These are phyloP conservation scores for Citrullus colocynthis DNA, from an alignment of 306 rosid genomes.

Conservation along the genomic window DNA sequence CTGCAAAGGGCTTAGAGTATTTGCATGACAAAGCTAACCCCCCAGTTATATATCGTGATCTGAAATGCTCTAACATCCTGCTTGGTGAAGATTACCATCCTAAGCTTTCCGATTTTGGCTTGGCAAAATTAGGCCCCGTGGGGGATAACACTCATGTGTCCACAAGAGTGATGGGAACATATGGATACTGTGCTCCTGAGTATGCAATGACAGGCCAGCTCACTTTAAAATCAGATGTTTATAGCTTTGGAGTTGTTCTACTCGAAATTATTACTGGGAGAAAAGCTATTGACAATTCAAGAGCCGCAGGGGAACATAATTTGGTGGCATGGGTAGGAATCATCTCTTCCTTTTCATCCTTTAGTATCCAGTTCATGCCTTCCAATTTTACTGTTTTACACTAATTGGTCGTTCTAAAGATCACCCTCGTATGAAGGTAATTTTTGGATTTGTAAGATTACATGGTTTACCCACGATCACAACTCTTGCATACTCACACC, in stretches of 20 bases:
- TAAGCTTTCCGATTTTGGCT: conserved; percentile 46
- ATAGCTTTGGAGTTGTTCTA: conserved; percentile 52
- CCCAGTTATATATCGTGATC: conserved; percentile 47
- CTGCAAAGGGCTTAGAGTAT: conserved; percentile 51
- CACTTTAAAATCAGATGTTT: conserved; percentile 44
- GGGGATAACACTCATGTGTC: conserved; percentile 51
- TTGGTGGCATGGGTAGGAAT: conserved; percentile 41
- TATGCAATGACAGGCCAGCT: conserved; percentile 59
- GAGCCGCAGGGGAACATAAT: conserved; percentile 40
- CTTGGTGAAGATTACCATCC: conserved; percentile 36
- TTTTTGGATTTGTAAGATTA: neutral
- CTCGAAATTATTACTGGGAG: conserved; percentile 44
- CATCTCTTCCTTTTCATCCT: neutral
- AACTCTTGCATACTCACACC: neutral
- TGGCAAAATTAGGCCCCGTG: conserved; percentile 53
- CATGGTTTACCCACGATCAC: neutral
- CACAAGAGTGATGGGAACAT: conserved; percentile 52
- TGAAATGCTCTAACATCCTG: conserved; percentile 44
- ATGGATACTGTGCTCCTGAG: conserved; percentile 53
- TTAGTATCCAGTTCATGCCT: neutral
- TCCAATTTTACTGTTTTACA: neutral
- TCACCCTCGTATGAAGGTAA: neutral
- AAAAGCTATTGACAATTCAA: conserved; percentile 41
- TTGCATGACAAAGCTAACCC: conserved; percentile 46
- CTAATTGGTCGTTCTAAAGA: neutral